phyloP scores from a whole-genome alignment of 495 filamentous ascomycete species.

The Recurvomyces mirabilis region DNA sequence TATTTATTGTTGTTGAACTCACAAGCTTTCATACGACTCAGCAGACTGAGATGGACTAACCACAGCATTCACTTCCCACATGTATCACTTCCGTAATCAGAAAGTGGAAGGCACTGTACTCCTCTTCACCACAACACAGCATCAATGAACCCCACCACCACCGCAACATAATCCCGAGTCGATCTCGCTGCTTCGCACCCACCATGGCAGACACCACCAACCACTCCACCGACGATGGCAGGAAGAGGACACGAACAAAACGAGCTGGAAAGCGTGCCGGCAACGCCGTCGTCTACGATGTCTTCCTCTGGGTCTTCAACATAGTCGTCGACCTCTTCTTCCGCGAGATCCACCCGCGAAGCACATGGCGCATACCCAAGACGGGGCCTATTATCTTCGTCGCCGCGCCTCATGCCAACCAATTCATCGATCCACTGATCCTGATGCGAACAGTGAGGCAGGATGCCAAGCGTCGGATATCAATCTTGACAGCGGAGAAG shows the following conservation, averaged over 20 bases:
- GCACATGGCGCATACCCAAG: constrained; percentile 83
- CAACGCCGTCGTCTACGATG: constrained; percentile 46
- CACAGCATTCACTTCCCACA: no score
- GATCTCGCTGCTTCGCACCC: no score
- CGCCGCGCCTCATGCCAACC: constrained; percentile 96
- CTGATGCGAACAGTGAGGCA: constrained; percentile 78
- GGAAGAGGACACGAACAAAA: not conserved
- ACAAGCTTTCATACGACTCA: no score
- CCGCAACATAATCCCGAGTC: no score
- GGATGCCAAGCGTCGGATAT: constrained; percentile 77
- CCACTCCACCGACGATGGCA: no score
- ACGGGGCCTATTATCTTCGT: constrained; percentile 88
- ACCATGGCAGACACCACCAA: no score
- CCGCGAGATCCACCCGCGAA: constrained; percentile 88
- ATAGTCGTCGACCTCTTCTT: constrained; percentile 91
- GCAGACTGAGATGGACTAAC: no score
- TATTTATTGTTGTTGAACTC: no score
- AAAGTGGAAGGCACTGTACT: no score
- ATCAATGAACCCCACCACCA: no score
- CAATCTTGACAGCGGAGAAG: constrained; percentile 87
- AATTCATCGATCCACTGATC: constrained; percentile 95
- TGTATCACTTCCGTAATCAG: no score
- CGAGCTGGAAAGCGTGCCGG: not conserved
- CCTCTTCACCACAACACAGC: no score
- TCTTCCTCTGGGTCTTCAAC: constrained; percentile 70